Conservation (phyloP, 129 eudicot species). For the Calendula officinalis region DNA sequence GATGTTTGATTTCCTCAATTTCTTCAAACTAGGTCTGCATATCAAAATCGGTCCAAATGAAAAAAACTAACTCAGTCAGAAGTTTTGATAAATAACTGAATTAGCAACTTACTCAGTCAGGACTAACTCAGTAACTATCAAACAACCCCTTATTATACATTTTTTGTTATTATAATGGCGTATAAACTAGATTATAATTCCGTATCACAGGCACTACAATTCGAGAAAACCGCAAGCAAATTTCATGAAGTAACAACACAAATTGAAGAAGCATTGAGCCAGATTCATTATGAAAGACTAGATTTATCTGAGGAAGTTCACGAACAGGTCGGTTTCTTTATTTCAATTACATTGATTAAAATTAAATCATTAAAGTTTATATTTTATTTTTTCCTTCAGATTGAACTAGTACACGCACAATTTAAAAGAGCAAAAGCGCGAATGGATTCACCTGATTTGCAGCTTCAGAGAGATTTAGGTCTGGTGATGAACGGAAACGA, state of each 20-base stretch:
- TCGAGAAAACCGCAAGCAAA: conserved; percentile 51
- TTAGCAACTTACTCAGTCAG: too few species aligned
- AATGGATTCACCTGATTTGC: conserved; percentile 67
- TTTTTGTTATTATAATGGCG: too few species aligned
- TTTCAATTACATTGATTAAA: background rate
- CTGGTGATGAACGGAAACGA: conserved; percentile 48
- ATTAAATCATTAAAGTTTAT: too few species aligned
- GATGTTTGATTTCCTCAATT: too few species aligned
- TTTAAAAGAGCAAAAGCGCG: conserved; percentile 71
- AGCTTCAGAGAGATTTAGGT: conserved; percentile 56
- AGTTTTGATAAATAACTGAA: too few species aligned
- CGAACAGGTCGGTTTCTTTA: conserved; percentile 57
- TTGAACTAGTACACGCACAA: conserved; percentile 74
- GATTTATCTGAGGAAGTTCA: conserved; percentile 71
- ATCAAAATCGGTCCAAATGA: too few species aligned
- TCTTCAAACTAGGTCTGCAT: too few species aligned
- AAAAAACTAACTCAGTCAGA: too few species aligned
- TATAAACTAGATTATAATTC: background rate
- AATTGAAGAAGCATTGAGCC: conserved; percentile 71
- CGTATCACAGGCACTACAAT: conserved; percentile 64
- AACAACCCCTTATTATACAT: too few species aligned
- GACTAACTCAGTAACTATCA: too few species aligned
- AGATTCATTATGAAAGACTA: conserved; percentile 57
- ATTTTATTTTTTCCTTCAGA: conserved; percentile 29
- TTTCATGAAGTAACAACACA: conserved; percentile 58